phyloP scores from a whole-genome alignment of 441 rosid species.

The Gossypium lobatum region DNA sequence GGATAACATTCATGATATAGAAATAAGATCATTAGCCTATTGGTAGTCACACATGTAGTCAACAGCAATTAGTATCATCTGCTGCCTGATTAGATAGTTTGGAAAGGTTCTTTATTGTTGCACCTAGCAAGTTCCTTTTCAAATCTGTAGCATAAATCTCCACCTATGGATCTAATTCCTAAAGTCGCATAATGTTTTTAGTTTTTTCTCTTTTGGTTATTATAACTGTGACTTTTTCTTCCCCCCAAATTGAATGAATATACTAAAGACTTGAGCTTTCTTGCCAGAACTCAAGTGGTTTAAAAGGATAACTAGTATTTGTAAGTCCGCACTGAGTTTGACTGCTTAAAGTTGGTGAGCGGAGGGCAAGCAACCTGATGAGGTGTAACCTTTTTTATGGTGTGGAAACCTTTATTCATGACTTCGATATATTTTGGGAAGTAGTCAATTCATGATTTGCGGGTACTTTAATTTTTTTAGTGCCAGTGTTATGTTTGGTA shows the following conservation, averaged over 20 bases:
- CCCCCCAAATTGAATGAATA: neutral
- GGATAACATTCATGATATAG: neutral
- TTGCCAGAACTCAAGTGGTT: neutral
- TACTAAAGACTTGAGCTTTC: neutral
- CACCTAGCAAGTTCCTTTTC: neutral
- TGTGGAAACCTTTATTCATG: neutral
- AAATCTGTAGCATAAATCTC: constrained; percentile 1
- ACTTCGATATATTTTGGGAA: neutral
- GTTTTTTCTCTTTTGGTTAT: neutral
- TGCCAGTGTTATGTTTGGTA: neutral
- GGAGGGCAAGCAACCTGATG: neutral
- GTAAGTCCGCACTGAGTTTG: neutral
- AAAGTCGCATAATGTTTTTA: neutral
- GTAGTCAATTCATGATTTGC: neutral
- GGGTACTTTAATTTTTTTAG: neutral
- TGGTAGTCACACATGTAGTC: neutral
- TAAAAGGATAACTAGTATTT: neutral
- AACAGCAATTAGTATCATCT: neutral
- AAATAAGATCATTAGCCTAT: neutral
- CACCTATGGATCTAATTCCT: neutral
- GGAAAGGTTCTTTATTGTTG: neutral
- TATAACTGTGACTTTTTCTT: neutral
- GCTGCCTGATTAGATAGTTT: neutral
- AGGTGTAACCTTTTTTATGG: neutral
- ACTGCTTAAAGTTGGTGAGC: neutral